phyloP scores from a whole-genome alignment of 371 early-diverging fungal genomes.

The Actinomucor elegans region DNA sequence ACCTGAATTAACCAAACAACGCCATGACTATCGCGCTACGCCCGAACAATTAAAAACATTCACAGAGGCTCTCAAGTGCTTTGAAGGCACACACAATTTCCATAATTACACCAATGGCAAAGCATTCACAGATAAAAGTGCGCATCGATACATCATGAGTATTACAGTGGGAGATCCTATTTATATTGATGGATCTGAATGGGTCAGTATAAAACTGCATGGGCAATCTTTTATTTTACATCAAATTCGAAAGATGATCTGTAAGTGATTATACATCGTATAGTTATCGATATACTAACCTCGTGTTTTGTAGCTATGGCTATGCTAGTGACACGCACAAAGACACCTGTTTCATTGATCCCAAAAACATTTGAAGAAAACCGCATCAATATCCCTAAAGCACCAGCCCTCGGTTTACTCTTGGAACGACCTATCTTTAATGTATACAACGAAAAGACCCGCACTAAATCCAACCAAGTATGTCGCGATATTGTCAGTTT shows the following conservation, averaged over 20 bases:
- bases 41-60: slow-evolving; percentile 64
- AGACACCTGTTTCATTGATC: slow-evolving; percentile 72
- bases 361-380: slow-evolving; percentile 61
- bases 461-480: slow-evolving; percentile 48
- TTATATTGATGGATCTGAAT: slow-evolving; percentile 79
- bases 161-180: slow-evolving; percentile 80
- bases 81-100: slow-evolving; percentile 92
- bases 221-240: slow-evolving; percentile 99
- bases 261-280: slow-evolving; percentile 32
- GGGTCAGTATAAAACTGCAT: slow-evolving; percentile 90
- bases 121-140: slow-evolving; percentile 72
- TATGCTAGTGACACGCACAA: slow-evolving; percentile 74
- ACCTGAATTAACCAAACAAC: slow-evolving; percentile 51
- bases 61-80: slow-evolving; percentile 66
- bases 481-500: slow-evolving; percentile 1
- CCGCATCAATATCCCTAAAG: slow-evolving; percentile 96
- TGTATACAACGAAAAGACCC: slow-evolving; percentile 60
- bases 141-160: slow-evolving; percentile 79
- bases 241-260: slow-evolving; percentile 99
- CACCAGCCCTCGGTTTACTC: slow-evolving; percentile 94
- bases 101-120: slow-evolving; percentile 96
- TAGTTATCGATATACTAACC: not conserved
- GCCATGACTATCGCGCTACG: slow-evolving; percentile 64
- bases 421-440: slow-evolving; percentile 79
- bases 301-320: slow-evolving; percentile 56